These are phyloP conservation scores for Persicaria maculosa DNA, from an alignment of 148 eudicot genomes.

Conservation along the genomic window DNA sequence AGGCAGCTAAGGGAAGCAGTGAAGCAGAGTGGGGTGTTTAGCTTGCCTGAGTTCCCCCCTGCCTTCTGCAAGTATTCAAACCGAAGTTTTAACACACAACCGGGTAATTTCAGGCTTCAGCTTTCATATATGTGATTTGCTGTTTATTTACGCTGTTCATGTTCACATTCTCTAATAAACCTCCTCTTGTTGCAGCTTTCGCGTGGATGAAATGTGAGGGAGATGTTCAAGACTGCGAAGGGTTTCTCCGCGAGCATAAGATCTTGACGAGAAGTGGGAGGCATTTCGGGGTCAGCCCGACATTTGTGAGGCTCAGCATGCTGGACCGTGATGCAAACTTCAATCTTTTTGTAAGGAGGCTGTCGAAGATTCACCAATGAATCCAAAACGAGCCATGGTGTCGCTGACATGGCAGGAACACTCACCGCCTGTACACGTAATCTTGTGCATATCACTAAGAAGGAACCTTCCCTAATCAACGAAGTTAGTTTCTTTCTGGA, in stretches of 20 bases:
- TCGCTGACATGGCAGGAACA: background rate
- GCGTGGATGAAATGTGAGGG: conserved; percentile 93
- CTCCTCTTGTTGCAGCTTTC: conserved; percentile 22
- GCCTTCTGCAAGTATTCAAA: conserved; percentile 54
- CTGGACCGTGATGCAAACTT: conserved; percentile 48
- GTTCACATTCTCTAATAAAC: background rate
- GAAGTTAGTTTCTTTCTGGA: too few relatives aligned
- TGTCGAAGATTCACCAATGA: conserved; percentile 23
- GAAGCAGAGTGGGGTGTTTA: conserved; percentile 36
- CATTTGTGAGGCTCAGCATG: conserved; percentile 80
- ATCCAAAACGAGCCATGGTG: background rate
- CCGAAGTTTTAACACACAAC: conserved; percentile 50
- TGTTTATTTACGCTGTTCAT: background rate
- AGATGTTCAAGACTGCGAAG: conserved; percentile 56
- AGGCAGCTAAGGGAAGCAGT: conserved; percentile 61
- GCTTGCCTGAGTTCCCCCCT: conserved; percentile 56
- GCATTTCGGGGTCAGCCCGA: conserved; percentile 60
- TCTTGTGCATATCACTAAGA: conserved; percentile 8
- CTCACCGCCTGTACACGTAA: background rate
- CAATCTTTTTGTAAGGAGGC: conserved; percentile 49
- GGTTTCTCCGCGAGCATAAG: conserved; percentile 51
- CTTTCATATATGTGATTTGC: background rate
- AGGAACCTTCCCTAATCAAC: background rate
- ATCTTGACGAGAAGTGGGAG: conserved; percentile 68
- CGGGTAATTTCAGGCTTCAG: conserved; percentile 41